Evolutionary conservation across 2,329 filamentous ascomycete species (phyloP).

Genomic region (Colletotrichum lentis): DNA sequence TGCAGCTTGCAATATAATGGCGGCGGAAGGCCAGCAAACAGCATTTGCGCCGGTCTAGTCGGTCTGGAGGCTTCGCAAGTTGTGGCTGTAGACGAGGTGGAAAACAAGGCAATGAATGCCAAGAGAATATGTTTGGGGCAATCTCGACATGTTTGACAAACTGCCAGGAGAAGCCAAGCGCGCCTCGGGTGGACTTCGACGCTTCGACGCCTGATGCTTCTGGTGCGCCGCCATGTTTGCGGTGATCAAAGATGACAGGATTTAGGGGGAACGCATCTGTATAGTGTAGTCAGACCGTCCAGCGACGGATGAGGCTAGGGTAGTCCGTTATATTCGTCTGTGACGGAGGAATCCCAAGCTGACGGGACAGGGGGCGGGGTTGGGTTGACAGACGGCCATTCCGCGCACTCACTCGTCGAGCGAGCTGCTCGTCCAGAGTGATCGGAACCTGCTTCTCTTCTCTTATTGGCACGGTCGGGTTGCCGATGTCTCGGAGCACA

Average conservation of each 20-base stretch:
- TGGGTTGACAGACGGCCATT: not conserved
- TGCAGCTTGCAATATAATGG: not conserved
- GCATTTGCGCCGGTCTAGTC: not conserved
- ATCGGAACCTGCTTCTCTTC: not conserved
- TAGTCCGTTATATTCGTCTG: not conserved
- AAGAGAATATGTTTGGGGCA: no score
- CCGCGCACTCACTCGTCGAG: not conserved
- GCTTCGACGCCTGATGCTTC: not conserved
- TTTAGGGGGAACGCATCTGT: not conserved
- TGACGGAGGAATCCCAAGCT: not conserved
- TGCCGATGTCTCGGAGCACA: not conserved
- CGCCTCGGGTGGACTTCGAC: not conserved
- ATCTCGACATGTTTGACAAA: not conserved
- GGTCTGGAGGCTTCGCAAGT: not conserved
- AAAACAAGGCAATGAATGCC: no score
- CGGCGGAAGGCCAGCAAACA: not conserved
- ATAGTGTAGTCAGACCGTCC: not conserved
- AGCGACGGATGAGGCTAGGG: conserved; percentile 1
- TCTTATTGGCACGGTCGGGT: not conserved
- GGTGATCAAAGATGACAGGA: not conserved
- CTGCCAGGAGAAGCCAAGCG: not conserved
- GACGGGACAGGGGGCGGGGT: not conserved
- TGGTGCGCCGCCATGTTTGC: not conserved
- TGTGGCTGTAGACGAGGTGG: not conserved
- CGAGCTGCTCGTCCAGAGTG: no score